These are phyloP conservation scores for Salix udensis DNA, from an alignment of 345 rosid genomes.

Conservation along the genomic window DNA sequence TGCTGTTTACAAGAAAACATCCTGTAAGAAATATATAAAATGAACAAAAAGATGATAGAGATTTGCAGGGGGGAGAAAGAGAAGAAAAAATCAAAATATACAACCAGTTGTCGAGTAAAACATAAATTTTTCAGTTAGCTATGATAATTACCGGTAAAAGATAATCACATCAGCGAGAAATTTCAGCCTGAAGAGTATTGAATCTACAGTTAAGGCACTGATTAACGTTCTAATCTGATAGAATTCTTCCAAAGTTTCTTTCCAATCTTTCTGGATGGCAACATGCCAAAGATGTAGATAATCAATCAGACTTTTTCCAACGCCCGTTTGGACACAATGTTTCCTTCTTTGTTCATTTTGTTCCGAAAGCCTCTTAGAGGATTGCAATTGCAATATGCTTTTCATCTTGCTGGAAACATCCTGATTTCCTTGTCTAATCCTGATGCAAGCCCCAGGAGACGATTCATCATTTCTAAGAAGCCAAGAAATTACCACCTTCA, in stretches of 20 bases:
- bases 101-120: background rate
- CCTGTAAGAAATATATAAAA: background rate
- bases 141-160: slow-evolving; percentile 55
- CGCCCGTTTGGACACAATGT: slow-evolving; percentile 14
- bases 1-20: slow-evolving; percentile 37
- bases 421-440: slow-evolving; percentile 21
- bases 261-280: slow-evolving; percentile 53
- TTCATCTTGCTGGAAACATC: slow-evolving; percentile 25
- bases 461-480: slow-evolving; percentile 28
- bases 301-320: slow-evolving; percentile 27
- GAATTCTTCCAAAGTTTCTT: slow-evolving; percentile 44
- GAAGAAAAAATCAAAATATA: background rate
- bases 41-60: background rate
- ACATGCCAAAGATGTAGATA: slow-evolving; percentile 54
- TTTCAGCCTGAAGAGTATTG: slow-evolving; percentile 44
- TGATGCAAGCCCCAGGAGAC: slow-evolving; percentile 18
- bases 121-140: background rate
- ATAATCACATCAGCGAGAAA: slow-evolving; percentile 61
- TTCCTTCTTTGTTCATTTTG: slow-evolving; percentile 30
- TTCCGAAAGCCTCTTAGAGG: slow-evolving; percentile 27
- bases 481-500: slow-evolving; percentile 63
- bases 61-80: background rate
- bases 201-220: slow-evolving; percentile 31
- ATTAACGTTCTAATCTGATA: slow-evolving; percentile 36
- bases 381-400: slow-evolving; percentile 16